Evolutionary conservation across 148 eudicot species (phyloP).

Genomic region (Amaranthus palmeri): DNA sequence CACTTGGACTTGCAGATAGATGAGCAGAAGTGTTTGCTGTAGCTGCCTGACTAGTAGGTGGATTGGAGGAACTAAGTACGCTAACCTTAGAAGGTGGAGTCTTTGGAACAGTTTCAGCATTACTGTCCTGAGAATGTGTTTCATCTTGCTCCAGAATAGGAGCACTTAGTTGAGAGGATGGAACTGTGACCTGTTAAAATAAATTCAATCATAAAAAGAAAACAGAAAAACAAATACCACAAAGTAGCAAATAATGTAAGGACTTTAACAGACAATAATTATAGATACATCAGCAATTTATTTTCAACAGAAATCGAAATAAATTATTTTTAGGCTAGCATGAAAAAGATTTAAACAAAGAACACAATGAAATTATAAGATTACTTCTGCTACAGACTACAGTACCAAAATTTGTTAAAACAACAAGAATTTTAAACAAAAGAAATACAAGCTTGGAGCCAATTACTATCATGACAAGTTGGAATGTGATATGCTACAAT

Average conservation of each 20-base stretch:
- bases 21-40: slow-evolving; percentile 32
- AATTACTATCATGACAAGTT: background rate
- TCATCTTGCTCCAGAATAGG: slow-evolving; percentile 69
- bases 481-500: background rate
- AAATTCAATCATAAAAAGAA: slow-evolving; percentile 5
- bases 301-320: background rate
- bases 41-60: slow-evolving; percentile 43
- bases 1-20: slow-evolving; percentile 32
- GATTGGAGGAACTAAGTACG: slow-evolving; percentile 46
- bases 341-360: too few relatives aligned
- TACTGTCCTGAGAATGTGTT: slow-evolving; percentile 49
- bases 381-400: too few relatives aligned
- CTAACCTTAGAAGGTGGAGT: slow-evolving; percentile 75
- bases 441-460: too few relatives aligned
- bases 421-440: too few relatives aligned
- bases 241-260: background rate
- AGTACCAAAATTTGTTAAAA: too few relatives aligned
- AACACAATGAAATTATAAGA: too few relatives aligned
- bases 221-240: background rate
- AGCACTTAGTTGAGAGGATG: slow-evolving; percentile 51
- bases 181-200: slow-evolving; percentile 38
- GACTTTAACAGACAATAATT: background rate
- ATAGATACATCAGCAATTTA: background rate
- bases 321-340: too few relatives aligned
- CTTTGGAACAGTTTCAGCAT: slow-evolving; percentile 52